Conservation (phyloP, 2,329 filamentous ascomycete genomes). For the Diaporthe citrichinensis region DNA sequence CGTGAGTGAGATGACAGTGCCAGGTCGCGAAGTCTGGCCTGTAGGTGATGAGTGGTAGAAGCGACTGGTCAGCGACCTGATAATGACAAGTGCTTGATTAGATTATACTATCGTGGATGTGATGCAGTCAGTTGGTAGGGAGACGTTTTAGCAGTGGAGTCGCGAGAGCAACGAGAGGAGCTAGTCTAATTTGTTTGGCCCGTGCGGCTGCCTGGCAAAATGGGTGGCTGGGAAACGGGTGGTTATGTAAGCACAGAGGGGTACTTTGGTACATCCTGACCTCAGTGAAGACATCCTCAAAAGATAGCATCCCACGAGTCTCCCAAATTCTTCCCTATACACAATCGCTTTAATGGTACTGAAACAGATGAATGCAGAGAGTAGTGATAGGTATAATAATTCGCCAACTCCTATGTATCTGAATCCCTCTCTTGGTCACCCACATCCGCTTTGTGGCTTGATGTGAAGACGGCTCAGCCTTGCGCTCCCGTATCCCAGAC, state of each 20-base stretch:
- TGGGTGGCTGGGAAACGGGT: slow-evolving; percentile 17
- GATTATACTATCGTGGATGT: not conserved
- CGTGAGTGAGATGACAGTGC: not conserved
- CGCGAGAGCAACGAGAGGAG: not conserved
- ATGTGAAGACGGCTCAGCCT: too few relatives aligned
- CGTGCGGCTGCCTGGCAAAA: slow-evolving; percentile 1
- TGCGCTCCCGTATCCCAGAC: too few relatives aligned
- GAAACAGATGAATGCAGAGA: accelerated
- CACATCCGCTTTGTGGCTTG: too few relatives aligned
- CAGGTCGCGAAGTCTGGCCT: not conserved
- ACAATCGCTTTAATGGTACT: not conserved
- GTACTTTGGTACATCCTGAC: not conserved
- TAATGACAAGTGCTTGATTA: slow-evolving; percentile 24
- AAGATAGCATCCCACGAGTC: not conserved
- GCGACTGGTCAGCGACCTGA: not conserved
- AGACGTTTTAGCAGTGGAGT: slow-evolving; percentile 8
- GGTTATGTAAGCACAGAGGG: not conserved
- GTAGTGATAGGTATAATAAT: not conserved
- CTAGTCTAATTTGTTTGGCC: not conserved
- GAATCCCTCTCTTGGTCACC: too few relatives aligned
- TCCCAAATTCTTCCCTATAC: not conserved
- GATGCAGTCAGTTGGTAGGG: slow-evolving; percentile 5
- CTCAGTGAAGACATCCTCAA: not conserved
- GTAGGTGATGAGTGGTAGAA: not conserved
- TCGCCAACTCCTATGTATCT: too few relatives aligned